A percentile compares a stretch with the other conserved stretches of the same genome.
phyloP scores from a whole-genome alignment of 208 protist species.

The Leishmania lainsoni region DNA sequence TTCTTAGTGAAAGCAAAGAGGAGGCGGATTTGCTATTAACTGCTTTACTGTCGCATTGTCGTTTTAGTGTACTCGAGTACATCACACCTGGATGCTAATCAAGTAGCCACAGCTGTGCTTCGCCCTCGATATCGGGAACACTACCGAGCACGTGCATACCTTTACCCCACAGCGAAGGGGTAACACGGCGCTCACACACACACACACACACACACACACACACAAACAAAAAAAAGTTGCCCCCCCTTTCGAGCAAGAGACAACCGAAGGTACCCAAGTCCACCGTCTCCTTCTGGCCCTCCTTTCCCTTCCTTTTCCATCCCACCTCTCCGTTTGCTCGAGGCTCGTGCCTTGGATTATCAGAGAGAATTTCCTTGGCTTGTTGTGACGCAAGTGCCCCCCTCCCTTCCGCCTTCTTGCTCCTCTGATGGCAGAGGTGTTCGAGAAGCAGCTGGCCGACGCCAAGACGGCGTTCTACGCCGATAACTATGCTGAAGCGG shows the following conservation, averaged over 20 bases:
- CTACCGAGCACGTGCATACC: not conserved
- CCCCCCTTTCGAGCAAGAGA: not conserved
- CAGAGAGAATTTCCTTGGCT: not conserved
- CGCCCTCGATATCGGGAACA: not conserved
- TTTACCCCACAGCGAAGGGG: not conserved
- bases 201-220: not conserved
- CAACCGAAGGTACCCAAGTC: not conserved
- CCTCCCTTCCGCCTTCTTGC: not conserved
- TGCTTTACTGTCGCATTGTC: not conserved
- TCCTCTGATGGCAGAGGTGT: conserved; percentile 17
- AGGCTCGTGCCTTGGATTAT: not conserved
- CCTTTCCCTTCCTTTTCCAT: not conserved
- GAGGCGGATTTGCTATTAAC: not conserved
- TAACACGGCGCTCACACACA: not conserved
- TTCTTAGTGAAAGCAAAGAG: not conserved
- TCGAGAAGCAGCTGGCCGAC: conserved; percentile 47
- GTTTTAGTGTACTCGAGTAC: not conserved
- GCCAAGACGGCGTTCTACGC: conserved; percentile 72
- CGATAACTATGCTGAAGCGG: conserved; percentile 68
- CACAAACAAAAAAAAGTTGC: not conserved
- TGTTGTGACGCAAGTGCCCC: no score
- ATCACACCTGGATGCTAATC: not conserved
- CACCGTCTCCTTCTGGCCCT: not conserved
- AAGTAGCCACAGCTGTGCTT: not conserved
- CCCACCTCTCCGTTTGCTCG: not conserved